Base-by-base conservation (phyloP, 345 rosid species). In the Dimocarpus longan region DNA sequence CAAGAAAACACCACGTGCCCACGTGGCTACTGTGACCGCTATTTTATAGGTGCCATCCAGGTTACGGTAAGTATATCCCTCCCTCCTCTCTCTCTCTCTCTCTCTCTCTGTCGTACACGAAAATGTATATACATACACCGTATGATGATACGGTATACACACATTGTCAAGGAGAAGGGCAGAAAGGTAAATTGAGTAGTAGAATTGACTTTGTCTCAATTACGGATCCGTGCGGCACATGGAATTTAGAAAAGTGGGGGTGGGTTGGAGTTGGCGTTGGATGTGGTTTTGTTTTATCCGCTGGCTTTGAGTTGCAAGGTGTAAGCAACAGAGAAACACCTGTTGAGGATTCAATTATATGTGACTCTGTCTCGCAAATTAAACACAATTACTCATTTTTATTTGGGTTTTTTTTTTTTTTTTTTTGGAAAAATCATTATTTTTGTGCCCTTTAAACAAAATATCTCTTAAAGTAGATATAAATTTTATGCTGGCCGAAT, bases 1-100 rank as follows among this genome's bases (percentile, higher is more conserved):
- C 16, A 71, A 8, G 63, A 73, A 32, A 73, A n/a, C 50, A 4
- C 32, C 76, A 26, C 62, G 43, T 70, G 74, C 22, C 62, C 74
- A 73, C 66, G 50, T 56, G 48, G 75, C 48, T 7, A 26, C 26
- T 5, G 64, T 15, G 44, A 9, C 18, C 43, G 8, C 9, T 11
- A 56, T 10, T 44, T 44, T 72, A 72, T 72, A 10, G 66, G 19
- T 19, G 32, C 8, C 48, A 18, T 32, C 10, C 48, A 56, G 28
- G 28, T 10, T 72, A 10, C 52, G 52, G 10, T 1, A 54, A 37
- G 66, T 9, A 73, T 40, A 39, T 73, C 24, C 64, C 18, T 21
- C 12, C 6, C 37, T 32, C 37, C 37, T 32, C 37, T 32, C 37
- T 32, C 37, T 32, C 37, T 32, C 37, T 32, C 37, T 32, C 37